Evolutionary conservation across 257 asterid species (phyloP), one percentile per base, ranked within the genome.

Genomic region (Primulina tabacum): DNA sequence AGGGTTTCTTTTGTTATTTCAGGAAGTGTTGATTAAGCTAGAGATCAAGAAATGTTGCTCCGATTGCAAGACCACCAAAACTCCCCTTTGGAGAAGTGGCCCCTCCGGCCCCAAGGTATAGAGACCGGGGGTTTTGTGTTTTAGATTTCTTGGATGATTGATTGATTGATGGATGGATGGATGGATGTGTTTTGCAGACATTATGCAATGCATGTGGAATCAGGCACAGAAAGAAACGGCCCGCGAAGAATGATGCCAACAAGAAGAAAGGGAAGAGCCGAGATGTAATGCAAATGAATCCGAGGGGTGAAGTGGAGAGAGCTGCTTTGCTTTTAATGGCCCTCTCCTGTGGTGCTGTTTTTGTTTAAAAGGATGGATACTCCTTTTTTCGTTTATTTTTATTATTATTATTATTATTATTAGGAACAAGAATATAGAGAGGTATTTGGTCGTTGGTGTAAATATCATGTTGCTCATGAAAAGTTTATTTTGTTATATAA

Each of bases 161-260:
- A 4, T 33, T 5, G 37, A 33, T 33, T 5, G 12, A 26, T 3
- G 9, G 43, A 8, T 28, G 30, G 37, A 33, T 33, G 0, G 12
- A 26, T 3, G 9, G 43, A 8, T 28, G 30, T 28, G 4, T 28
- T 28, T 14, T n/a, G n/a, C 83, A 88, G 95, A 82, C 97, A 6
- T 80, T 90, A 28, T 90, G 95, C 65, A 90, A 88, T 73, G 93
- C 97, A 33, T 90, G 95, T 68, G 97, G 97, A 74, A 84, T 90
- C 67, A 78, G 82, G 67, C 65, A 73, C 58, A 80, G 92, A 29
- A 90, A 89, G 91, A 89, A 79, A 77, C 79, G 83, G 37, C 73
- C 67, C 0, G 71, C 2, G 38, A 65, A 43, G 67, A 73, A 12
- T 30, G 53, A 60, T 0, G 30, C 10, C 43, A 76, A 64, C 57